Base-by-base conservation (phyloP, 345 rosid genomes). In the Pistacia atlantica region DNA sequence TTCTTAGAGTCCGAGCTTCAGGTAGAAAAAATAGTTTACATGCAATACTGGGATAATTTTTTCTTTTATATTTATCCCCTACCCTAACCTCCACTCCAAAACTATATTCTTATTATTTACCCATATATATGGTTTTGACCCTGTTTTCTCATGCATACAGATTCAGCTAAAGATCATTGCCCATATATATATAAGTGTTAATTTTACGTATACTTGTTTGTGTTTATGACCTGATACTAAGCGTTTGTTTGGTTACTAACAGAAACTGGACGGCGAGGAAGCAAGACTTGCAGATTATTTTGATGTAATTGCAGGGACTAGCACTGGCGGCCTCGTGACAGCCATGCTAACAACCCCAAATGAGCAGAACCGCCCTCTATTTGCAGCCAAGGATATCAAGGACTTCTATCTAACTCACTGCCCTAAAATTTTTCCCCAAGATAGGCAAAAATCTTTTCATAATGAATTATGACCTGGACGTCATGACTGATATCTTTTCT, bases 241-340 rank as follows among this genome's bases (percentile, higher is more conserved):
- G 11, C 80, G 89, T 73, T 91, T 90, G 65, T 91, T 88, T 89
- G 97, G 88, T 56, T 46, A 20, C 16, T 63, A 17, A 67, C 80
- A 93, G 96, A 87, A 91, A 73, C 68, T 92, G 67, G 97, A 92
- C 25, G 97, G 95, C 8, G 83, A 87, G 69, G 77, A 87, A 16
- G 93, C 92, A 10, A 87, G 92, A 63, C 64, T 92, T 10, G 92
- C 93, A n/a, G 97, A 92, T 55, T 90, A 92, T 76, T 92, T 92
- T 52, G 94, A 92, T 58, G 87, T 90, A 46, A 82, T 92, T 4
- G 75, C 90, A 0, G 94, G 94, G 49, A 92, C 94, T 0, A 90
- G 97, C 85, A 90, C 93, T 16, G 93, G 97, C 0, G 95, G 97
- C 37, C 89, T 92, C 0, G 85, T 92, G 18, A 84, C 91, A 0